phyloP scores from a whole-genome alignment of 306 rosid genomes.

The Carpinus viminea region DNA sequence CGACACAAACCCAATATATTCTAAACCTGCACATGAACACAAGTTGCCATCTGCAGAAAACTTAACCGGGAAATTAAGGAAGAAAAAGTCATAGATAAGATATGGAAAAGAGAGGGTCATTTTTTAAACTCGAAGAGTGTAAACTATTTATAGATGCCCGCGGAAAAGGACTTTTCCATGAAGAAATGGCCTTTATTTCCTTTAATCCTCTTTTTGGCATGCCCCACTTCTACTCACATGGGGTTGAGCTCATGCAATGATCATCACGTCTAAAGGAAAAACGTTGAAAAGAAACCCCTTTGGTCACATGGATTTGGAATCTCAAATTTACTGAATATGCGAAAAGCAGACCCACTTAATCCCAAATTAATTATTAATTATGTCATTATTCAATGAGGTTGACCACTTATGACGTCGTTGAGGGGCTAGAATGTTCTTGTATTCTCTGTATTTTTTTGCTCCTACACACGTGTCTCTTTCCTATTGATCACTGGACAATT shows the following conservation, averaged over 20 bases:
- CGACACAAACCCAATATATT: too few relatives aligned
- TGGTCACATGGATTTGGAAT: conserved; percentile 49
- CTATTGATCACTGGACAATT: background rate
- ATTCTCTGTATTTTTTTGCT: background rate
- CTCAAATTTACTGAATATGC: conserved; percentile 26
- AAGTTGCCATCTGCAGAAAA: too few relatives aligned
- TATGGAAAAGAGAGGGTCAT: conserved; percentile 1
- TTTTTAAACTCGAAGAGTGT: background rate
- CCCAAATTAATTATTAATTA: background rate
- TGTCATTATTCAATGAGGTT: conserved; percentile 29
- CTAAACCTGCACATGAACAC: too few relatives aligned
- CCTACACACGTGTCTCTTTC: conserved; percentile 4
- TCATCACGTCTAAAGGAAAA: conserved; percentile 40
- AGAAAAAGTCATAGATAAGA: background rate
- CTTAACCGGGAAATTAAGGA: too few relatives aligned
- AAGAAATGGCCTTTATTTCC: background rate
- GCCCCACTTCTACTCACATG: conserved; percentile 40
- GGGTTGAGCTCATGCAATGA: conserved; percentile 41
- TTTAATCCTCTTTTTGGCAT: conserved; percentile 17
- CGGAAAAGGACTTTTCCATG: background rate
- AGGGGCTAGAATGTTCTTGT: conserved; percentile 22
- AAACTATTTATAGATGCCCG: background rate
- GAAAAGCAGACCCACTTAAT: conserved; percentile 1
- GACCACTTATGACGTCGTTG: conserved; percentile 18
- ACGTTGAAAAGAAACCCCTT: conserved; percentile 26